Evolutionary conservation across 139 green algal genomes (phyloP).

Genomic region (Nannochloris sp.): DNA sequence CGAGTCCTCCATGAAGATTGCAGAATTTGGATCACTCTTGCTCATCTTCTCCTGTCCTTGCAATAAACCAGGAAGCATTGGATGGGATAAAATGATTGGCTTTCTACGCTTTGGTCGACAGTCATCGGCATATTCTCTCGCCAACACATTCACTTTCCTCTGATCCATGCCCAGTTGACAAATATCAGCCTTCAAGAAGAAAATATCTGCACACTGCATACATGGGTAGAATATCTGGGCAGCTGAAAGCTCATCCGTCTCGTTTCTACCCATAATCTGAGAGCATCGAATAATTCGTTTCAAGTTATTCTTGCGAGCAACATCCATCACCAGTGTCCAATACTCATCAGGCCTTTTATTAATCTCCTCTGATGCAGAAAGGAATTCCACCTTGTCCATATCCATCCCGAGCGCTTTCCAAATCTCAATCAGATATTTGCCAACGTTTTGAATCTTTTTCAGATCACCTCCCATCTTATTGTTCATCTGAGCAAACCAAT

Average conservation of each 20-base stretch:
- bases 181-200: slow-evolving; percentile 99
- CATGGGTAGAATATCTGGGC: slow-evolving; percentile 98
- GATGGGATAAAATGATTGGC: slow-evolving; percentile 93
- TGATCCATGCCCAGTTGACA: slow-evolving; percentile 99
- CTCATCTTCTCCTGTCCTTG: slow-evolving; percentile 99
- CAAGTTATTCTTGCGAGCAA: slow-evolving; percentile 77
- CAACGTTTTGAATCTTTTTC: slow-evolving; percentile 96
- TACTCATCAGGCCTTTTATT: slow-evolving; percentile 66
- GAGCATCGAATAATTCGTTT: slow-evolving; percentile 73
- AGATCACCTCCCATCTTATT: slow-evolving; percentile 98
- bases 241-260: slow-evolving; percentile 87
- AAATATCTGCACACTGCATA: slow-evolving; percentile 99
- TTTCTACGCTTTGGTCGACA: slow-evolving; percentile 81
- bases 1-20: slow-evolving; percentile 97
- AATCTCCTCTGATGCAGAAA: slow-evolving; percentile 50
- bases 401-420: slow-evolving; percentile 99
- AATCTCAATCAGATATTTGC: slow-evolving; percentile 97
- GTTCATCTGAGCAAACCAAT: slow-evolving; percentile 86
- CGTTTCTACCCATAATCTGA: slow-evolving; percentile 91
- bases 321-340: slow-evolving; percentile 87
- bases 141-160: slow-evolving; percentile 96
- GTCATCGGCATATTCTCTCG: slow-evolving; percentile 91
- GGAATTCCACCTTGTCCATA: slow-evolving; percentile 68
- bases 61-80: slow-evolving; percentile 88
- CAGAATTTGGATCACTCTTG: slow-evolving; percentile 92